Conservation (phyloP, 2,329 filamentous ascomycete species). For the Colletotrichum theobromicola region DNA sequence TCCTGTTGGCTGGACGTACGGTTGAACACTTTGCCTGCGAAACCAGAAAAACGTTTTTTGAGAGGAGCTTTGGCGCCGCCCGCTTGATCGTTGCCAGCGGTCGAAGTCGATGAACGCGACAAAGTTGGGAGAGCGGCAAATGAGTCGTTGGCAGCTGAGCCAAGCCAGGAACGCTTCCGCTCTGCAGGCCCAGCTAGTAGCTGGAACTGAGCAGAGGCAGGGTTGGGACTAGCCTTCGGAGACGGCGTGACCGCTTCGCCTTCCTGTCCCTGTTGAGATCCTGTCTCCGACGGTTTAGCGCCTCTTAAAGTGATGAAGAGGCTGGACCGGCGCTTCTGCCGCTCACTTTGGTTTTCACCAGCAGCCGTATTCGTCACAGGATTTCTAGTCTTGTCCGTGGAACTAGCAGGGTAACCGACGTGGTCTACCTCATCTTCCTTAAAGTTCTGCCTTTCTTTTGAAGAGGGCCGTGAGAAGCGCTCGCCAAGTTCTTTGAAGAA, state of each 20-base stretch:
- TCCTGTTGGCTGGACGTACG: constrained; percentile 26
- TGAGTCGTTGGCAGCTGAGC: constrained; percentile 24
- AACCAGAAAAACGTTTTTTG: constrained; percentile 53
- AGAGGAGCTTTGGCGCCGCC: constrained; percentile 12
- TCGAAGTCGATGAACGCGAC: constrained; percentile 31
- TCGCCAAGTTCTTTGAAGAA: constrained; percentile 59
- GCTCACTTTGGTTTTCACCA: constrained; percentile 39
- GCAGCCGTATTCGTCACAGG: constrained; percentile 45
- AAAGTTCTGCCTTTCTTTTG: constrained; percentile 35
- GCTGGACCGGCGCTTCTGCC: constrained; percentile 40
- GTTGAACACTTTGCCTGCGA: constrained; percentile 34
- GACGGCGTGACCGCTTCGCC: not conserved
- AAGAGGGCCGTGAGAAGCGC: constrained; percentile 40
- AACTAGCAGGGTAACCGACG: not conserved
- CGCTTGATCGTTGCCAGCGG: constrained; percentile 21
- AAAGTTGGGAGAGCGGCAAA: constrained; percentile 14
- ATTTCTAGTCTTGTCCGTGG: constrained; percentile 39
- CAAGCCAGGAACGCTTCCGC: constrained; percentile 45
- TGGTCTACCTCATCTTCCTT: constrained; percentile 21
- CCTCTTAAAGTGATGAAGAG: constrained; percentile 40
- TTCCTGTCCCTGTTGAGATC: constrained; percentile 29
- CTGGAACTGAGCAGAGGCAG: constrained; percentile 20
- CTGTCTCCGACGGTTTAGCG: constrained; percentile 24
- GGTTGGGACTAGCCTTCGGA: constrained; percentile 23
- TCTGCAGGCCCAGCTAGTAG: constrained; percentile 29